Base-by-base conservation (phyloP, 495 filamentous ascomycete species). In the Elaphomyces granulatus region DNA sequence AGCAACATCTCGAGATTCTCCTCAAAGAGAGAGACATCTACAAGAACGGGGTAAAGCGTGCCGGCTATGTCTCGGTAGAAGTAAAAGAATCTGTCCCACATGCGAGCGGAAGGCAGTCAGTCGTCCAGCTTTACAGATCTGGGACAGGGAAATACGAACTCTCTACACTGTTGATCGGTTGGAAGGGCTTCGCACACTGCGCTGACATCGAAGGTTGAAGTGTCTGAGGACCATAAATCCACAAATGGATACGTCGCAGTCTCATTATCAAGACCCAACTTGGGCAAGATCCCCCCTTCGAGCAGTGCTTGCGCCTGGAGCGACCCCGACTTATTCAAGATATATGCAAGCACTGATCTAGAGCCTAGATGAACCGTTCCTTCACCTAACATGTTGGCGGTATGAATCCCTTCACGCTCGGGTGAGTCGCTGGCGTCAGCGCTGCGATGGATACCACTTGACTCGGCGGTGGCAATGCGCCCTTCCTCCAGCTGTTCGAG, bases 211-310 rank as follows among this genome's bases (percentile, higher is more conserved):
- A 75, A 72, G 3, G 76, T 68, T 6, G 72, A 81, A 48, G 82
- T 81, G 49, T 74, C 70, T 0, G 70, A 72, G 4, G 70, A 64
- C 73, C 73, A 78, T 19, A 78, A 57, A 50, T 76, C 73, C 12
- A 76, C 69, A 43, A 92, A 79, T 6, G 84, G 84, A 52, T 87
- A 92, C 30, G 81, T 78, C 12, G 79, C 78, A 15, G 70, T 68
- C 37, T 84, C 80, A 46, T 85, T 86, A 45, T 85, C 83, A 36
- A 92, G 63, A 14, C 81, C 84, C 30, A 92, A 72, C 15, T 87
- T 78, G 8, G 81, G 80, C 21, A 86, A 70, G 53, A 92, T 77
- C 51, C 81, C 81, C 41, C 82, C 79, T 55, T 80, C 74, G 23
- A 87, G 64, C n/a, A 87, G 61, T 41, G 68, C 78, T 44, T 58